A percentile compares a stretch with the other conserved stretches of the same genome.
These are phyloP conservation scores for Chrysophaeum taylorii DNA, from an alignment of 352 stramenopile genomes.

Conservation along the genomic window DNA sequence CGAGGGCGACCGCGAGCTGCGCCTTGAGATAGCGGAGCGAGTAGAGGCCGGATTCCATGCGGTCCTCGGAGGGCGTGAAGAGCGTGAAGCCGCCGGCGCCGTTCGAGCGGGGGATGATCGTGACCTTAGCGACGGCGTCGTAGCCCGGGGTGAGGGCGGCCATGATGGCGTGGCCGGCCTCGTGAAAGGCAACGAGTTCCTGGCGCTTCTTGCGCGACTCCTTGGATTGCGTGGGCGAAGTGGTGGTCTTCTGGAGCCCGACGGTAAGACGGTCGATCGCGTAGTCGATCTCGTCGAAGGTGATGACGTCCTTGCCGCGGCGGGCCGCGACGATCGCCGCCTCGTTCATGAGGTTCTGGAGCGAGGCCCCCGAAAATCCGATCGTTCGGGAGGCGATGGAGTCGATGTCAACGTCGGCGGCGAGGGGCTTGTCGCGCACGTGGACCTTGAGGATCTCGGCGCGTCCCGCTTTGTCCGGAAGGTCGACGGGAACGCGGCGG, in stretches of 20 bases:
- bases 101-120: conserved; percentile 33
- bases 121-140: conserved; percentile 36
- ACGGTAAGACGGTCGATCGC: conserved; percentile 68
- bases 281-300: conserved; percentile 64
- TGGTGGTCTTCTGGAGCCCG: conserved; percentile 61
- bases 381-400: conserved; percentile 53
- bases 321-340: conserved; percentile 57
- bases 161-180: conserved; percentile 27
- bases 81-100: conserved; percentile 47
- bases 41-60: conserved; percentile 60
- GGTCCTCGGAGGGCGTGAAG: conserved; percentile 55
- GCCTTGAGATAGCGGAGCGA: conserved; percentile 53
- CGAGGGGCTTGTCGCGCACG: conserved; percentile 55
- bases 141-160: conserved; percentile 29
- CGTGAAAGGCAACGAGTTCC: conserved; percentile 35
- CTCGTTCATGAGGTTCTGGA: conserved; percentile 71
- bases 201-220: conserved; percentile 33
- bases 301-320: conserved; percentile 48
- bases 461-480: conserved; percentile 76
- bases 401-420: conserved; percentile 60
- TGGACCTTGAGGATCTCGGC: conserved; percentile 90
- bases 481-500: conserved; percentile 82
- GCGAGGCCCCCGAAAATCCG: conserved; percentile 58
- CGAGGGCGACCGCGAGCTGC: conserved; percentile 51
- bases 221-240: conserved; percentile 33